A percentile compares a stretch with the other conserved stretches of the same genome.
Evolutionary conservation across 2,329 filamentous ascomycete species (phyloP).

Genomic region (Rosellinia necatrix): DNA sequence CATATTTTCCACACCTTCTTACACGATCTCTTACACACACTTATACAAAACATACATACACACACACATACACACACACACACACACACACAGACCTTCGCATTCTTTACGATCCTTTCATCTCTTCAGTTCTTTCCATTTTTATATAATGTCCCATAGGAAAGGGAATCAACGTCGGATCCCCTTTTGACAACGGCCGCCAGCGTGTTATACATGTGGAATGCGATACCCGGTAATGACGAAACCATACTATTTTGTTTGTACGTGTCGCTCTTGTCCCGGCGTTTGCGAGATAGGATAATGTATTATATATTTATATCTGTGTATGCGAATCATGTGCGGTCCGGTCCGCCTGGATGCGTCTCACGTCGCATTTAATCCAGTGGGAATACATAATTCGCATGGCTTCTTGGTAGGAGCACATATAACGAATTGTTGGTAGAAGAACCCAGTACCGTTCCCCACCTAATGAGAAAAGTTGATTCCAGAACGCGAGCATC

Average conservation of each 20-base stretch:
- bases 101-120: slow-evolving; percentile 5
- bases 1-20: no score
- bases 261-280: neutral
- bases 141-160: slow-evolving; percentile 4
- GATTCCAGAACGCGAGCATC: no score
- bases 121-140: neutral
- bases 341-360: no score
- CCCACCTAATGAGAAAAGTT: no score
- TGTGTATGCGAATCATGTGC: no score
- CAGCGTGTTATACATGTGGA: slow-evolving; percentile 14
- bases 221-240: slow-evolving; percentile 23
- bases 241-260: slow-evolving; percentile 5
- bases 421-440: no score
- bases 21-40: no score
- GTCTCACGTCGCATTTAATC: no score
- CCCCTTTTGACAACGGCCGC: neutral
- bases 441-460: no score
- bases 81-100: neutral
- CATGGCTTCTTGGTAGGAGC: no score
- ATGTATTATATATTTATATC: slow-evolving; percentile 14
- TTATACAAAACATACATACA: no score
- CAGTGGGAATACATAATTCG: no score
- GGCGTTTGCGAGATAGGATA: slow-evolving; percentile 7
- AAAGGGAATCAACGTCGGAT: neutral
- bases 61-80: neutral